phyloP scores from a whole-genome alignment of 768 basidiomycete genomes.

The Polyporus arcularius region DNA sequence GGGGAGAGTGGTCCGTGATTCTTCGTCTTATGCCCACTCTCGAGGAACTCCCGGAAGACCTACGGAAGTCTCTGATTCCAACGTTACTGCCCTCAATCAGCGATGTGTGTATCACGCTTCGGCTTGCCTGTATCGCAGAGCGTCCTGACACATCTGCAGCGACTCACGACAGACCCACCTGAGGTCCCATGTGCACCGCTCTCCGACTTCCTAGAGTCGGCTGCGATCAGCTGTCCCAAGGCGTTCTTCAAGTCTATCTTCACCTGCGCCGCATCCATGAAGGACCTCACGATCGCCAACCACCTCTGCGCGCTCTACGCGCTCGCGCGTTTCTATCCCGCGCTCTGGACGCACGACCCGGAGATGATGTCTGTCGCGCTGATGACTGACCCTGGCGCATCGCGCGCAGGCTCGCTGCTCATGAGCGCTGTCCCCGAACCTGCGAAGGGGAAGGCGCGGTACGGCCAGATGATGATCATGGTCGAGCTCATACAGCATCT shows the following conservation, averaged over 20 bases:
- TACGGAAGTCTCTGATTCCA: constrained; percentile 42
- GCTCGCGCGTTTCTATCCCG: constrained; percentile 54
- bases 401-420: neutral
- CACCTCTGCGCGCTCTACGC: constrained; percentile 57
- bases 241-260: constrained; percentile 76
- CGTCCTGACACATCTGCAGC: constrained; percentile 36
- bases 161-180: constrained; percentile 55
- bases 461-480: constrained; percentile 64
- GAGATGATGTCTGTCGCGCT: constrained; percentile 77
- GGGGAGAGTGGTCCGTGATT: constrained; percentile 44
- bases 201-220: constrained; percentile 48
- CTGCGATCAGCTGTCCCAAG: constrained; percentile 57
- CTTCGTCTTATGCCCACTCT: constrained; percentile 46
- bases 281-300: constrained; percentile 58
- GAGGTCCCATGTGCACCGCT: constrained; percentile 47
- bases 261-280: constrained; percentile 63
- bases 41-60: constrained; percentile 47
- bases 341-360: constrained; percentile 67
- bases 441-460: constrained; percentile 49
- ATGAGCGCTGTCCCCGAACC: constrained; percentile 12
- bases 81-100: constrained; percentile 48
- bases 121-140: neutral
- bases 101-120: constrained; percentile 42
- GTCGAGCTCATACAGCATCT: constrained; percentile 61
- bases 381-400: constrained; percentile 46